Evolutionary conservation across 768 basidiomycete species (phyloP).

Genomic region (Multifurca ochricompacta): DNA sequence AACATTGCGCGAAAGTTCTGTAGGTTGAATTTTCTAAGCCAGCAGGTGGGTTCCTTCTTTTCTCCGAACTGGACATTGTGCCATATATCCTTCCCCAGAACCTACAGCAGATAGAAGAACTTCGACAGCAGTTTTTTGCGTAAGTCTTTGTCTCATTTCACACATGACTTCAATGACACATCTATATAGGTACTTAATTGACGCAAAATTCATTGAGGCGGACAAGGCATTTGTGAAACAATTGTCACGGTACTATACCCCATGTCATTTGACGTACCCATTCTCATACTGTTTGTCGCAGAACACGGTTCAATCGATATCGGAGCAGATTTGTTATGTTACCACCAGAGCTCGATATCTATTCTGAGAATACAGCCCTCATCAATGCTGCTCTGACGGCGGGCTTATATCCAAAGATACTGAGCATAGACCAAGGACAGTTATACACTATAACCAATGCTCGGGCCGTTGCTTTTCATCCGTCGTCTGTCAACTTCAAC

Average conservation of each 20-base stretch:
- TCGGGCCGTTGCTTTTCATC: constrained; percentile 74
- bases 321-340: constrained; percentile 69
- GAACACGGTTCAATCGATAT: constrained; percentile 67
- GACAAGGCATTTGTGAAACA: constrained; percentile 59
- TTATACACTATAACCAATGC: constrained; percentile 80
- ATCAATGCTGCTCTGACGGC: constrained; percentile 78
- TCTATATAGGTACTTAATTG: constrained; percentile 68
- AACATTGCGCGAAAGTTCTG: constrained; percentile 67
- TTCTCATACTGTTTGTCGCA: constrained; percentile 24
- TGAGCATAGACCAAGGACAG: constrained; percentile 61
- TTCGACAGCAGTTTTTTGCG: constrained; percentile 65
- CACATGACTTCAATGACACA: constrained; percentile 6
- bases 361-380: constrained; percentile 56
- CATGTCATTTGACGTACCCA: not conserved
- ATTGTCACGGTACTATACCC: constrained; percentile 47
- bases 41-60: constrained; percentile 45
- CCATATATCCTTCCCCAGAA: constrained; percentile 41
- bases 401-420: constrained; percentile 86
- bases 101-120: constrained; percentile 91
- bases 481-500: constrained; percentile 85
- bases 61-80: not conserved
- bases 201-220: constrained; percentile 75
- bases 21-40: constrained; percentile 69
- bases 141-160: constrained; percentile 5
- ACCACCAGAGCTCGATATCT: constrained; percentile 61